Base-by-base conservation (phyloP, 2,329 filamentous ascomycete species). In the Colletotrichum lini region DNA sequence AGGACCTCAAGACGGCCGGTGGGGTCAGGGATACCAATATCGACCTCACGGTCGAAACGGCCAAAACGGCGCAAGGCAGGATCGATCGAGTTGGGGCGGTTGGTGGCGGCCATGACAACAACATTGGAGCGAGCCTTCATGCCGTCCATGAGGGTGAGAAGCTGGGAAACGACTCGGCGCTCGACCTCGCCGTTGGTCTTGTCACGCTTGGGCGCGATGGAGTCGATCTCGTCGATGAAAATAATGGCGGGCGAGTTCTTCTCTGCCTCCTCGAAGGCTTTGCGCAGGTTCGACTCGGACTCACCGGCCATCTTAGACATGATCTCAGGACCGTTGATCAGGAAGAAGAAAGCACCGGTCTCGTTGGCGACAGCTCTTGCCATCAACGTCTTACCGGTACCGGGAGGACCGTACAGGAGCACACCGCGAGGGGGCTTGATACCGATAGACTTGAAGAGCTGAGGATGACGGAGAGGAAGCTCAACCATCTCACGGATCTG, bases 241-340 rank as follows among this genome's bases (percentile, higher is more conserved):
- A 99, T 98, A 82, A 99, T 98, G 69, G 96, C 95, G 16, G 96
- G 96, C 0, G 96, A 98, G 87, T 98, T 98, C 92, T 98, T 98
- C 88, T 98, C 96, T 53, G 96, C 96, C 87, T 98, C 96, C 83
- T 98, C 96, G 79, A 99, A 99, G n/a, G 96, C 96, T 86, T 98
- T 98, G 79, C 96, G 93, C 76, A 99, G 85, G 83, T 98, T 98
- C 72, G 96, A 98, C 84, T 98, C 96, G 71, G 96, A 98, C 85
- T 99, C 96, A 90, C 96, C 96, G 72, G 96, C 96, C 96, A 98
- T 98, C 91, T 98, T 98, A 71, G 96, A 98, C 96, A 99, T 98
- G 87, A 99, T 98, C 83, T 98, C 96, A 63, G 96, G 96, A 75
- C 96, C 96, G 85, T 98, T 98, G 90, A 99, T 98, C 74, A 98